phyloP scores from a whole-genome alignment of 1,284 basidiomycete genomes.

The Calocybe gambosa region DNA sequence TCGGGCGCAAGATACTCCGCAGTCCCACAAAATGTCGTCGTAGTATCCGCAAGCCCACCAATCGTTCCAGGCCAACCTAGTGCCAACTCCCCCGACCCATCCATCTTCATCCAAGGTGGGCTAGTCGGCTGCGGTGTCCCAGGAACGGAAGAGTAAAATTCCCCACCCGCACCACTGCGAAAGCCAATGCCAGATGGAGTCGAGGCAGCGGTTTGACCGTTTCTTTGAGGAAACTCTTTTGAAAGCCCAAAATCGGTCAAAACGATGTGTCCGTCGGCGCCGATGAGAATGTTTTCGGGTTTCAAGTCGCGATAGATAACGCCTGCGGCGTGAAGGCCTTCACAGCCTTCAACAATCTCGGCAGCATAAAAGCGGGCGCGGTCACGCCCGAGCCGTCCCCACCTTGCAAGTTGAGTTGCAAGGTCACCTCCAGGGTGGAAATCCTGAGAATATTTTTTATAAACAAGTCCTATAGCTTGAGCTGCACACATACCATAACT shows the following conservation, averaged over 20 bases:
- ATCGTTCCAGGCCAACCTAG: constrained; percentile 49
- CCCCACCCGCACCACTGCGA: constrained; percentile 23
- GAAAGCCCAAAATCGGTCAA: constrained; percentile 94
- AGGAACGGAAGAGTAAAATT: constrained; percentile 45
- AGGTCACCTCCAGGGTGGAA: constrained; percentile 96
- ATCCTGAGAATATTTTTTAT: constrained; percentile 45
- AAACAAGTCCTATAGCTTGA: not conserved
- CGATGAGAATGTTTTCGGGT: constrained; percentile 94
- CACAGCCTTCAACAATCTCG: constrained; percentile 93
- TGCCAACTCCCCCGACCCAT: constrained; percentile 41
- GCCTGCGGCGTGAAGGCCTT: constrained; percentile 82
- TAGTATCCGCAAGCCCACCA: constrained; percentile 56
- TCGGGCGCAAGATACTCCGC: constrained; percentile 94
- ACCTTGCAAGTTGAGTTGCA: constrained; percentile 91
- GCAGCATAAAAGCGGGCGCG: constrained; percentile 93
- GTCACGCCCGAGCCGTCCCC: constrained; percentile 88
- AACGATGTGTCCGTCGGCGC: constrained; percentile 89
- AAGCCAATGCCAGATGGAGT: constrained; percentile 46
- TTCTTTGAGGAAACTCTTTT: constrained; percentile 72
- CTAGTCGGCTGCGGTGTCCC: constrained; percentile 40
- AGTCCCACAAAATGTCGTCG: constrained; percentile 85
- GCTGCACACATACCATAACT: constrained; percentile 58
- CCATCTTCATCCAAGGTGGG: constrained; percentile 70
- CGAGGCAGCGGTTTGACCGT: constrained; percentile 41
- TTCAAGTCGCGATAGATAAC: constrained; percentile 90